Base-by-base conservation (phyloP, 78 protist genomes). In the Tieghemostelium lacteum region DNA sequence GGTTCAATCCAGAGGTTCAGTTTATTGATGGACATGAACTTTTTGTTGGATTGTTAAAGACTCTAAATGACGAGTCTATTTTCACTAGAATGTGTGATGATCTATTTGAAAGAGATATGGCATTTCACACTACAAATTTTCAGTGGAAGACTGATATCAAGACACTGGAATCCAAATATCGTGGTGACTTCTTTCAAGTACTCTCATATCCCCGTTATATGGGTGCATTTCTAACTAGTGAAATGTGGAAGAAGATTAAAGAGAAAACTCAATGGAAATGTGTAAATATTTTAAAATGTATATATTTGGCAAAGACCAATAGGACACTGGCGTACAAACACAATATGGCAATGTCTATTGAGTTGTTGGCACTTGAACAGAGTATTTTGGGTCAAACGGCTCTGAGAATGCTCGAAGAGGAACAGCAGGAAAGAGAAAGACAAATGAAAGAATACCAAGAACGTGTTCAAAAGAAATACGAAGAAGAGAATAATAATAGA, bases 311-410 rank as follows among this genome's bases (percentile, higher is more conserved):
- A 3, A 83, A 83, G 65, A 64, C 77, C n/a, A 83, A 83, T 58
- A 36, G 67, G 20, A 12, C 63, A 12, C 61, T 83, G 33, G n/a
- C 28, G 8, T 83, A 83, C 33, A 83, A 83, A 60, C 91, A 83
- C 34, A 50, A 69, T 4, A 69, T 83, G 91, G 76, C 91, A 31
- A 40, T 83, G 78, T 67, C 91, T 26, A 19, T 83, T 1, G 91
- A 83, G 75, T 83, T 83, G 33, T 69, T 83, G 91, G 91, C 91
- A 19, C 39, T 83, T 20, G 91, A 83, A 40, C 91, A 83, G 58
- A 28, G 69, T 8, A 8, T 83, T n/a, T 39, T 83, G 16, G 91
- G 91, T n/a, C 78, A 72, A 20, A 83, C 91, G 0, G 91, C 91
- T 0, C 52, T 69, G 31, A 16, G 36, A 28, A 26, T 83, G 10